A percentile compares a stretch with the other conserved stretches of the same genome.
These are phyloP conservation scores for Diutina ranongensis DNA, from an alignment of 1,139 yeast species.

Conservation along the genomic window DNA sequence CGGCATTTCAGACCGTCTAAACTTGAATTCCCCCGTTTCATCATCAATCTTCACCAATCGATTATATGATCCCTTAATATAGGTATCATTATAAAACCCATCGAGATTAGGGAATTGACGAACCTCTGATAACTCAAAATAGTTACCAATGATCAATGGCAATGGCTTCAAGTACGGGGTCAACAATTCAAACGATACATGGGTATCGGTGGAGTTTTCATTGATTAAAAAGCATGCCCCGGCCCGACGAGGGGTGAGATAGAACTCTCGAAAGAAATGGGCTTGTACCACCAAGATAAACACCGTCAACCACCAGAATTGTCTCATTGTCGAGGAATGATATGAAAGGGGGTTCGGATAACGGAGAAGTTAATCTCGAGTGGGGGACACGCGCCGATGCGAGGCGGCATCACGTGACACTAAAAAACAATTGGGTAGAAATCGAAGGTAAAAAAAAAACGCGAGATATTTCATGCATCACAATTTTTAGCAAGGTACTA, in stretches of 20 bases:
- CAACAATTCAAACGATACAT: neutral
- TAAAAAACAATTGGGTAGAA: no score
- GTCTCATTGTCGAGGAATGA: neutral
- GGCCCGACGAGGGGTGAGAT: neutral
- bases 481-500: no score
- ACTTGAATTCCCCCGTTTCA: neutral
- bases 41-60: neutral
- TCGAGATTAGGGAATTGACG: constrained; percentile 1
- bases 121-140: neutral
- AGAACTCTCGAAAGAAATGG: neutral
- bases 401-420: no score
- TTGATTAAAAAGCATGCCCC: constrained; percentile 1
- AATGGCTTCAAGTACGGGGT: neutral
- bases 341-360: no score
- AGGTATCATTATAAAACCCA: neutral
- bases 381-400: no score
- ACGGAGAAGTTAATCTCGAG: no score
- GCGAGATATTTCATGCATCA: no score
- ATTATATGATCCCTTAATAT: neutral
- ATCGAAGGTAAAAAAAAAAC: no score
- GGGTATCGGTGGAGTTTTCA: neutral
- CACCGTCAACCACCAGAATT: neutral
- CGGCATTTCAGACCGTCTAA: neutral
- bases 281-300: neutral
- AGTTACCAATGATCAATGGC: neutral